Conservation (phyloP, 768 basidiomycete genomes). For the Sarcodon aspratus region DNA sequence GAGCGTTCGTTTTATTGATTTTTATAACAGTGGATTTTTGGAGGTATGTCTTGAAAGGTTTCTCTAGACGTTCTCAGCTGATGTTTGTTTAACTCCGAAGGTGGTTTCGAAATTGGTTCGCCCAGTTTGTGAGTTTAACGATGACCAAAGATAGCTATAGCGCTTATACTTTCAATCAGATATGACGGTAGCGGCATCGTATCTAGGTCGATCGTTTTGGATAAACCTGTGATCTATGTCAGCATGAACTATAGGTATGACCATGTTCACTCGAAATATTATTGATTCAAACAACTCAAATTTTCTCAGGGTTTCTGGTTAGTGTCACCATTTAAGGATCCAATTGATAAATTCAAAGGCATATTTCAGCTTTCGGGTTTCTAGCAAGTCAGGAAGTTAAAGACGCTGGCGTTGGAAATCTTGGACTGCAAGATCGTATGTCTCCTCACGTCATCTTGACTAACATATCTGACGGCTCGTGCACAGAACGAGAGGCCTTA, state of each 20-base stretch:
- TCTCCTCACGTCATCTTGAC: background rate
- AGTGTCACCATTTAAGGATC: background rate
- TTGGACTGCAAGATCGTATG: constrained; percentile 40
- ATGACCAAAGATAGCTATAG: too few species aligned
- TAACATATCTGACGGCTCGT: background rate
- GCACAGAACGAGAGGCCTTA: constrained; percentile 26
- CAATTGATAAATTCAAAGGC: too few species aligned
- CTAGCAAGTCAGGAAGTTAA: constrained; percentile 27
- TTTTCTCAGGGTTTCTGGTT: constrained; percentile 1
- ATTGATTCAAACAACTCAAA: background rate
- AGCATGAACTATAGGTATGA: constrained; percentile 40
- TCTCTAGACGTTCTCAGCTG: too few species aligned
- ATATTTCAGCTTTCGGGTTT: constrained; percentile 26
- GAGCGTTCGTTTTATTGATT: background rate
- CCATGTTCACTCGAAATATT: background rate
- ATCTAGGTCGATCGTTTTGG: constrained; percentile 28
- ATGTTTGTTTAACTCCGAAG: too few species aligned
- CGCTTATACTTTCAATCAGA: background rate
- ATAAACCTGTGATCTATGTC: constrained; percentile 36
- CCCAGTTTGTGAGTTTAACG: too few species aligned
- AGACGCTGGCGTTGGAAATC: constrained; percentile 28
- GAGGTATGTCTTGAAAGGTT: background rate
- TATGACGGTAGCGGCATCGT: background rate
- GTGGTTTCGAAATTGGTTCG: too few species aligned
- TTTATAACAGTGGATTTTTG: background rate